Percentiles rank a stretch among this genome's conserved stretches.
These are phyloP conservation scores for Fusarium sarcochroum DNA, from an alignment of 2,329 filamentous ascomycete genomes.

Conservation along the genomic window DNA sequence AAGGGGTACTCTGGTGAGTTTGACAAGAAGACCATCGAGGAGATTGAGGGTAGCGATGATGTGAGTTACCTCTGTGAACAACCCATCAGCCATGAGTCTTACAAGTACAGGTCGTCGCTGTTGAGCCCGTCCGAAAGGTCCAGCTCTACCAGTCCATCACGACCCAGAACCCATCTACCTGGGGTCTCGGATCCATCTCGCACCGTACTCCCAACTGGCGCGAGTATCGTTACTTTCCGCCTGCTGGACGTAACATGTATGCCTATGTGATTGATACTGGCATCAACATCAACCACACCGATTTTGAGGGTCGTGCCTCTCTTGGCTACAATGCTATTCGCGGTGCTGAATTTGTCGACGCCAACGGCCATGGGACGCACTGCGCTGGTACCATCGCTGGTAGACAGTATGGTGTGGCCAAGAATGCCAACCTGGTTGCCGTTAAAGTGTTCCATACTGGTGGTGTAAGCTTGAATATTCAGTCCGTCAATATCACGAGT, in stretches of 20 bases:
- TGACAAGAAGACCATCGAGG: constrained; percentile 57
- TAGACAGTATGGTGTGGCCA: constrained; percentile 62
- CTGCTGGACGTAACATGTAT: constrained; percentile 59
- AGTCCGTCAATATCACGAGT: too few species aligned
- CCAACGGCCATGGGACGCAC: constrained; percentile 63
- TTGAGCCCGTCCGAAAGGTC: constrained; percentile 53
- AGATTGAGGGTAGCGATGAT: constrained; percentile 56
- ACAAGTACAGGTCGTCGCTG: constrained; percentile 49
- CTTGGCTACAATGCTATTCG: constrained; percentile 55
- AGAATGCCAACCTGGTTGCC: constrained; percentile 58
- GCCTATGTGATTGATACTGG: constrained; percentile 71
- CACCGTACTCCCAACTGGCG: constrained; percentile 52
- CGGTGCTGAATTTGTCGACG: constrained; percentile 53
- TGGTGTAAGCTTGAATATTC: constrained; percentile 35
- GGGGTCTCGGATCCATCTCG: constrained; percentile 63
- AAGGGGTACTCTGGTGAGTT: constrained; percentile 62
- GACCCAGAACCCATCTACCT: constrained; percentile 56
- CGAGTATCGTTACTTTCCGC: constrained; percentile 59
- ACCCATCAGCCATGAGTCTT: not conserved
- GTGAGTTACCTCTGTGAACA: constrained; percentile 48
- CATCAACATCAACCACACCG: constrained; percentile 61
- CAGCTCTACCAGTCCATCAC: constrained; percentile 47
- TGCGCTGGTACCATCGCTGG: constrained; percentile 62
- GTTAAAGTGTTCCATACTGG: constrained; percentile 61
- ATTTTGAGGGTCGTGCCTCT: constrained; percentile 61